Evolutionary conservation across 768 basidiomycete genomes (phyloP).

Genomic region (Udeniomyces megalosporus): DNA sequence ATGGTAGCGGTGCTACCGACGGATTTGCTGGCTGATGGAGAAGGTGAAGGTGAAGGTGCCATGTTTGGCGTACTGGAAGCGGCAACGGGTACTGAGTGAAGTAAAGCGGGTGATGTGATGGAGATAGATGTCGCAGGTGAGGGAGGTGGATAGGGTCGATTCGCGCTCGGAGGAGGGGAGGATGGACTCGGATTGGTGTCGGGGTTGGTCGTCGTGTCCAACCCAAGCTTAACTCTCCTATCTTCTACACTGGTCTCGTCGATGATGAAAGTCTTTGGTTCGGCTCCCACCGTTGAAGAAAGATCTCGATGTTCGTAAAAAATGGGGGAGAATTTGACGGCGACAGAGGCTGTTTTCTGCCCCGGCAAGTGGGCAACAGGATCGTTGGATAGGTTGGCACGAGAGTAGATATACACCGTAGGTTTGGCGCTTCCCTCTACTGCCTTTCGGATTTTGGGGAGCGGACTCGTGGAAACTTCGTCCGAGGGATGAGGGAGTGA

Average conservation of each 20-base stretch:
- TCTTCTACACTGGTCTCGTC: constrained; percentile 48
- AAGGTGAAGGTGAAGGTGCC: background rate
- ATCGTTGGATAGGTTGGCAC: constrained; percentile 81
- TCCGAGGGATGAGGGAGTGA: constrained; percentile 24
- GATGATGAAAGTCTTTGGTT: constrained; percentile 44
- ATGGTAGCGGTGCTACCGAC: background rate
- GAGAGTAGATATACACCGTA: constrained; percentile 81
- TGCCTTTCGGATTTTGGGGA: background rate
- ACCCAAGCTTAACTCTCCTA: constrained; percentile 39
- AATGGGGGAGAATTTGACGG: constrained; percentile 82
- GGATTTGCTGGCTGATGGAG: background rate
- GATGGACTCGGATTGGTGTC: constrained; percentile 23
- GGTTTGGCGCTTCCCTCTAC: constrained; percentile 34
- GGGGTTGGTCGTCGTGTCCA: background rate
- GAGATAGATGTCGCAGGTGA: constrained; percentile 1
- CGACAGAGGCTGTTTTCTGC: constrained; percentile 87
- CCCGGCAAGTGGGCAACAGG: constrained; percentile 92
- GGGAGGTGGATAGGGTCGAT: constrained; percentile 20
- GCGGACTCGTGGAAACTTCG: background rate
- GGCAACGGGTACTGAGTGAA: too few species aligned
- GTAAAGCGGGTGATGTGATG: background rate
- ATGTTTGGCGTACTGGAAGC: background rate
- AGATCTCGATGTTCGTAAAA: constrained; percentile 63
- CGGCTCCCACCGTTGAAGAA: constrained; percentile 33
- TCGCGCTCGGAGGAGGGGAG: constrained; percentile 28